Conservation (phyloP, 108 stramenopile genomes). For the Pseudonitzschia multiseries region DNA sequence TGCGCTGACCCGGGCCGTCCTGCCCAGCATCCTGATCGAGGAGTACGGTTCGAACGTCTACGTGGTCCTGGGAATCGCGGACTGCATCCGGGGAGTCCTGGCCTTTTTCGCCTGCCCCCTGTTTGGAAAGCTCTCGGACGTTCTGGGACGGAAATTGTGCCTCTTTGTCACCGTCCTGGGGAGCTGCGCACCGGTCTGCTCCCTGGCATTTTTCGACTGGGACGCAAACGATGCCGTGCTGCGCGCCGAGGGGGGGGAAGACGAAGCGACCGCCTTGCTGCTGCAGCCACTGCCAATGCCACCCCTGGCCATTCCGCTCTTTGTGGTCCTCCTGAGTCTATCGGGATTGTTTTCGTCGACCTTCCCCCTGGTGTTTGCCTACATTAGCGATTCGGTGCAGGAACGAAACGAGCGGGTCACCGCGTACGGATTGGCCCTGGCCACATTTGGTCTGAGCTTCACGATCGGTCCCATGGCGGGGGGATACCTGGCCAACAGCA, state of each 20-base stretch:
- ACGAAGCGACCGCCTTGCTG: no score
- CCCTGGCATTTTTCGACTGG: conserved; percentile 80
- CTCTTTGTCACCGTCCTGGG: conserved; percentile 90
- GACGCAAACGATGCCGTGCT: not conserved
- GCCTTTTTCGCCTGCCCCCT: conserved; percentile 92
- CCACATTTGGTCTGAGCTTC: conserved; percentile 90
- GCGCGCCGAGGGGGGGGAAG: not conserved
- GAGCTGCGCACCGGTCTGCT: conserved; percentile 88
- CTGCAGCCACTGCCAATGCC: no score
- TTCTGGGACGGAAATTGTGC: conserved; percentile 77
- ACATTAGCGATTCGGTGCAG: conserved; percentile 92
- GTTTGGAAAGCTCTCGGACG: conserved; percentile 89
- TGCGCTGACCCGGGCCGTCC: conserved; percentile 76
- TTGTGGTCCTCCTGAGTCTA: conserved; percentile 72
- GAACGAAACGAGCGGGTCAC: conserved; percentile 81
- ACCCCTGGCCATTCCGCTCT: conserved; percentile 50
- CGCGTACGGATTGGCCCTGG: conserved; percentile 96
- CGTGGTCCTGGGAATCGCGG: conserved; percentile 81
- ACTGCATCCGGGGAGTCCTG: conserved; percentile 89
- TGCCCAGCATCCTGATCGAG: conserved; percentile 73
- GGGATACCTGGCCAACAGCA: conserved; percentile 78
- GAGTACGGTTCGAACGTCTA: conserved; percentile 73
- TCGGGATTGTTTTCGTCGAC: conserved; percentile 93
- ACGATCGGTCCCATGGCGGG: conserved; percentile 95
- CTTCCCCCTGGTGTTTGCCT: conserved; percentile 97